phyloP scores from a whole-genome alignment of 768 basidiomycete species.

The Suillus occidentalis region DNA sequence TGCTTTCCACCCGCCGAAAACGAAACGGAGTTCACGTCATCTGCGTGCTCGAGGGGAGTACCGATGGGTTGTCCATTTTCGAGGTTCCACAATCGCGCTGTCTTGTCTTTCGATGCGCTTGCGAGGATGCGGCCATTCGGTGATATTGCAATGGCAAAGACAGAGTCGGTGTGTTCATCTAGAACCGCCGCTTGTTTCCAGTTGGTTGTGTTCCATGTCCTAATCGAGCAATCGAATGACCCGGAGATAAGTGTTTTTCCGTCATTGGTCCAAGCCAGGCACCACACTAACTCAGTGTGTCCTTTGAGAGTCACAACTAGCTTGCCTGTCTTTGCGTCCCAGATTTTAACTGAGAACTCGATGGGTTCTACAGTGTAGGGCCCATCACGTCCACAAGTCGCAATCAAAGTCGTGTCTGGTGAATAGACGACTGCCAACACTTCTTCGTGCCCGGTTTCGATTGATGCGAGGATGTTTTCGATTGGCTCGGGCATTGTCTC shows the following conservation, averaged over 20 bases:
- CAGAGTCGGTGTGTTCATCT: not conserved
- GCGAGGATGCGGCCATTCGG: not conserved
- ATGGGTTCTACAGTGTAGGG: too few relatives aligned
- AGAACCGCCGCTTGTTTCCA: not conserved
- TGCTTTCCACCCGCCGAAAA: not conserved
- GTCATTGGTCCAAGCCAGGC: too few relatives aligned
- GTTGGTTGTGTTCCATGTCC: too few relatives aligned
- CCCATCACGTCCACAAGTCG: not conserved
- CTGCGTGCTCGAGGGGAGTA: not conserved
- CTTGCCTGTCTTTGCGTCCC: constrained; percentile 3
- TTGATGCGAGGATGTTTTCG: not conserved
- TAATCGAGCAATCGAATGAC: too few relatives aligned
- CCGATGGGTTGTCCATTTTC: not conserved
- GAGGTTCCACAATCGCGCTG: not conserved
- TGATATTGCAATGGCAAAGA: not conserved
- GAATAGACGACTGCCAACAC: not conserved
- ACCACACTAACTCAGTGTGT: too few relatives aligned
- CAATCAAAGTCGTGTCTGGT: constrained; percentile 3
- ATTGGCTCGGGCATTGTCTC: too few relatives aligned
- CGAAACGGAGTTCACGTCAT: not conserved
- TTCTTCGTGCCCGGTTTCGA: not conserved
- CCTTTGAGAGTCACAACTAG: not conserved
- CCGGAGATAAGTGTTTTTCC: too few relatives aligned
- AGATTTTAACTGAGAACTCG: not conserved
- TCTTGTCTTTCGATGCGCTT: not conserved